phyloP scores from a whole-genome alignment of 495 filamentous ascomycete genomes.

The Pseudoneurospora amorphoporcata region DNA sequence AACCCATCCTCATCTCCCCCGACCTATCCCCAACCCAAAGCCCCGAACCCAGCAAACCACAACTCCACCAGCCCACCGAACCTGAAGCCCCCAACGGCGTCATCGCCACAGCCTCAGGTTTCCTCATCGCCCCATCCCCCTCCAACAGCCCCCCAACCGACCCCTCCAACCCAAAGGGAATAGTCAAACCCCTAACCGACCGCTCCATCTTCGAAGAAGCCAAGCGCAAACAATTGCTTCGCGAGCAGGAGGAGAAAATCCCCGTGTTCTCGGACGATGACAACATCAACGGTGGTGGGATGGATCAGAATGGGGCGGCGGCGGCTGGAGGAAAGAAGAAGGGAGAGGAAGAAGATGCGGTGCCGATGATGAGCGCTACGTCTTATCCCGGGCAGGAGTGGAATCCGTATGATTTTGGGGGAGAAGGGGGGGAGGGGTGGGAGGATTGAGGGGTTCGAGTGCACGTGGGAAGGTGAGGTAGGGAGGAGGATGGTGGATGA shows the following conservation, averaged over 20 bases:
- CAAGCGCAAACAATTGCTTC: slow-evolving; percentile 18
- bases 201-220: slow-evolving; percentile 21
- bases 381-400: slow-evolving; percentile 78
- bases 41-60: not conserved
- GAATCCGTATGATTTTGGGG: slow-evolving; percentile 45
- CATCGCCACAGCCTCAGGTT: not conserved
- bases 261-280: slow-evolving; percentile 22
- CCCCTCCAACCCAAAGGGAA: slow-evolving; percentile 7
- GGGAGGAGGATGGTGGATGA: not conserved
- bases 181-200: slow-evolving; percentile 7
- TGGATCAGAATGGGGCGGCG: not conserved
- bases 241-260: slow-evolving; percentile 42
- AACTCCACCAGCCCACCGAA: slow-evolving; percentile 1
- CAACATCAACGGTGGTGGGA: slow-evolving; percentile 6
- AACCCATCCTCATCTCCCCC: not conserved
- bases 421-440: slow-evolving; percentile 12
- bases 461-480: not conserved
- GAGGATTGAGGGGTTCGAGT: slow-evolving; percentile 10
- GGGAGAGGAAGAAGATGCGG: slow-evolving; percentile 35
- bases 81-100: slow-evolving; percentile 4
- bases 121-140: not conserved
- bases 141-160: not conserved
- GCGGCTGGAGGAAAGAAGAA: slow-evolving; percentile 17
- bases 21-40: not conserved
- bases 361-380: slow-evolving; percentile 63